Conservation (phyloP, 768 basidiomycete genomes). For the Suillus subluteus region DNA sequence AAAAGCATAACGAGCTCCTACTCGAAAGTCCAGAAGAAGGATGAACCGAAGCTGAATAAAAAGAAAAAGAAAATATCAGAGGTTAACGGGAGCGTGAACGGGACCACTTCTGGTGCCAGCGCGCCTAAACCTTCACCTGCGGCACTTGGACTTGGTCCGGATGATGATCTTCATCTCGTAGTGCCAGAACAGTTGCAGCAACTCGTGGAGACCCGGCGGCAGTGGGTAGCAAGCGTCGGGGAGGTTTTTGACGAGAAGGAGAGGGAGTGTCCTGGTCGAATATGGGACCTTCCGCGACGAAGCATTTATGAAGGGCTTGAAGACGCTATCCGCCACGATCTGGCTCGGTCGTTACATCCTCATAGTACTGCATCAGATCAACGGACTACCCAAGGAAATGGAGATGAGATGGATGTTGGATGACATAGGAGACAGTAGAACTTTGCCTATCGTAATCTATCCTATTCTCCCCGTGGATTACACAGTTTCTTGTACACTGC, state of each 20-base stretch:
- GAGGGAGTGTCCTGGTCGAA: conserved; percentile 61
- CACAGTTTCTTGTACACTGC: conserved; percentile 27
- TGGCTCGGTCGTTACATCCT: conserved; percentile 28
- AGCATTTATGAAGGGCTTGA: conserved; percentile 81
- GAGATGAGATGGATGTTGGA: conserved; percentile 73
- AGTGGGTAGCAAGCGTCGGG: conserved; percentile 82
- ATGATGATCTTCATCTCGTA: conserved; percentile 63
- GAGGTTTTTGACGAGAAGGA: conserved; percentile 77
- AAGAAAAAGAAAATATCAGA: conserved; percentile 72
- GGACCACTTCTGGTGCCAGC: conserved; percentile 35
- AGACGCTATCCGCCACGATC: conserved; percentile 54
- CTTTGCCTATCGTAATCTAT: conserved; percentile 16
- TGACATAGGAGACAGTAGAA: conserved; percentile 31
- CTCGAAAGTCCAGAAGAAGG: conserved; percentile 82
- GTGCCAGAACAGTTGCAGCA: conserved; percentile 71
- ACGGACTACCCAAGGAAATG: conserved; percentile 43
- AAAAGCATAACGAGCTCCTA: conserved; percentile 77
- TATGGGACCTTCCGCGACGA: conserved; percentile 76
- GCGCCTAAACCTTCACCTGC: conserved; percentile 67
- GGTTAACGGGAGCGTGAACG: conserved; percentile 35
- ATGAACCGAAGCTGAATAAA: conserved; percentile 65
- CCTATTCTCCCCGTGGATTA: conserved; percentile 29
- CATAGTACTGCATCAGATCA: conserved; percentile 22
- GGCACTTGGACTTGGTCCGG: conserved; percentile 68
- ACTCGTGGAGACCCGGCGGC: conserved; percentile 73